These are phyloP conservation scores for Aspergillus flavus DNA, from an alignment of 2,329 filamentous ascomycete species.

Conservation along the genomic window DNA sequence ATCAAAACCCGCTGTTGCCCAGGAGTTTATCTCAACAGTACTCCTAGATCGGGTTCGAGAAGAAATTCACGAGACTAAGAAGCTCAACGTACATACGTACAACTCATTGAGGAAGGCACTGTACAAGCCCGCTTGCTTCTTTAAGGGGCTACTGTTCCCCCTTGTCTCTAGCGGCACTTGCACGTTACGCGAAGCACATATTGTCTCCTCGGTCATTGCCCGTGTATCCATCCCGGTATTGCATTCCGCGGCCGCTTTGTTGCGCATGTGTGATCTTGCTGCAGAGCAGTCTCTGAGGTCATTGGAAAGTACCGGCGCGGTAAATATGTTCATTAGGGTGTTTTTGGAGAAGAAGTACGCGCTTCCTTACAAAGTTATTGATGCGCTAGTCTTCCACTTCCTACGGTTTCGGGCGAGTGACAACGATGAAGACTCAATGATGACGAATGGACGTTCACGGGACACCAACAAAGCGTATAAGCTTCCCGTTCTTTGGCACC, in stretches of 20 bases:
- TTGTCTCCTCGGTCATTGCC: conserved; percentile 82
- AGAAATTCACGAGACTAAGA: conserved; percentile 91
- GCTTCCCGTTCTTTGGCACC: conserved; percentile 94
- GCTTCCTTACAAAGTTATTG: conserved; percentile 89
- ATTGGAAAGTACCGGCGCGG: conserved; percentile 84
- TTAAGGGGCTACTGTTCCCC: conserved; percentile 94
- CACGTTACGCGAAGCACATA: conserved; percentile 87
- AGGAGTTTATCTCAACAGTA: conserved; percentile 83
- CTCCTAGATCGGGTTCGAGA: conserved; percentile 89
- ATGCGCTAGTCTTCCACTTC: conserved; percentile 95
- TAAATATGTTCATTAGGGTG: conserved; percentile 92
- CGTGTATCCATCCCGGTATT: conserved; percentile 86
- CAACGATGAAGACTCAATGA: conserved; percentile 56
- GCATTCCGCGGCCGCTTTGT: conserved; percentile 87
- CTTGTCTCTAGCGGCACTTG: conserved; percentile 83
- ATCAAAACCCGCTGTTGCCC: conserved; percentile 74
- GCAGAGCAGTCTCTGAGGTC: conserved; percentile 78
- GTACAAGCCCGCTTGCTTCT: conserved; percentile 94
- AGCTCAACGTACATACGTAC: conserved; percentile 94
- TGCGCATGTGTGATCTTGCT: conserved; percentile 90
- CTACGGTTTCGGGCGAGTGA: conserved; percentile 77
- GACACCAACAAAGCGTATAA: conserved; percentile 61
- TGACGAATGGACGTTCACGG: conserved; percentile 43
- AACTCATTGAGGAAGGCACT: conserved; percentile 88
- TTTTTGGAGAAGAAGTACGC: conserved; percentile 97